Percentiles rank a stretch among this genome's conserved stretches.
Conservation (phyloP, 139 green algal species). For the Chlamydomonas eustigma region DNA sequence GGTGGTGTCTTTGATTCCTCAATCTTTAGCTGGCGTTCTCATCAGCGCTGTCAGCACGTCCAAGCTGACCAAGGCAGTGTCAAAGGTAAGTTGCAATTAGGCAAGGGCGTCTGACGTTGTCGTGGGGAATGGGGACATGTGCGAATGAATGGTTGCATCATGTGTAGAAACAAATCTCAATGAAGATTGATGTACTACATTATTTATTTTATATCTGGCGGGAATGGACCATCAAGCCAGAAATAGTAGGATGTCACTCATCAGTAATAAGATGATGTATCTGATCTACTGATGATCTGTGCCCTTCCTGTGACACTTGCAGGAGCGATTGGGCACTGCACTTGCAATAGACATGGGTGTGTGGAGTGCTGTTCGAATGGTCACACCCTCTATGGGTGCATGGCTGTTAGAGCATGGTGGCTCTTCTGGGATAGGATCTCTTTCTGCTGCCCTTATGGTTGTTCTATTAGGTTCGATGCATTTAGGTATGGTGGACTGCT, state of each 20-base stretch:
- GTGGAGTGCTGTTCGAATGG: neutral
- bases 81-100: neutral
- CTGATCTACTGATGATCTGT: neutral
- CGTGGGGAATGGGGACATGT: neutral
- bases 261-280: neutral
- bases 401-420: neutral
- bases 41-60: neutral
- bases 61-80: neutral
- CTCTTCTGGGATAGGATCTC: neutral
- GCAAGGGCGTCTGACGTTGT: neutral
- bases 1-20: neutral
- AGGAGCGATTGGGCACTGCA: neutral
- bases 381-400: neutral
- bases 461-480: neutral
- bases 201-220: neutral
- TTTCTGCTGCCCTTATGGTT: neutral
- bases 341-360: neutral
- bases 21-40: neutral
- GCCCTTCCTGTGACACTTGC: neutral
- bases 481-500: neutral
- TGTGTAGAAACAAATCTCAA: neutral
- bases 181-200: neutral
- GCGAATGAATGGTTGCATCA: neutral
- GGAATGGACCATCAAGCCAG: too few species aligned
- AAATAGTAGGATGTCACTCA: too few species aligned